Percentiles rank a stretch among this genome's conserved stretches.
Evolutionary conservation across 805 yeast species (phyloP).

Genomic region (Pichia paraexigua): DNA sequence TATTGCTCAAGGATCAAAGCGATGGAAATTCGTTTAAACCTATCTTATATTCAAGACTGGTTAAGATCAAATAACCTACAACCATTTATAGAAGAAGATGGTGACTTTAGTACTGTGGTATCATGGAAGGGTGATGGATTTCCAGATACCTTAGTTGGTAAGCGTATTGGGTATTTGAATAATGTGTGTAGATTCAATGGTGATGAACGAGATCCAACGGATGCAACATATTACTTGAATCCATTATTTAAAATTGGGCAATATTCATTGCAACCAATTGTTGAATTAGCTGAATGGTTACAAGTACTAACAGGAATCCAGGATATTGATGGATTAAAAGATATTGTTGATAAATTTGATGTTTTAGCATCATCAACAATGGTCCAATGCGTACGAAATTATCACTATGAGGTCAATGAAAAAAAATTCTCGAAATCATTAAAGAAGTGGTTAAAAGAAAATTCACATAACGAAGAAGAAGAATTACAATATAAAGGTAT

Average conservation of each 20-base stretch:
- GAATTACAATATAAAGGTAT: conserved; percentile 14
- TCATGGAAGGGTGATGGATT: conserved; percentile 17
- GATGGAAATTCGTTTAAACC: conserved; percentile 78
- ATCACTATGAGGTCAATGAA: conserved; percentile 81
- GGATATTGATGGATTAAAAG: conserved; percentile 47
- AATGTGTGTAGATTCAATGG: conserved; percentile 26
- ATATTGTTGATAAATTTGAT: conserved; percentile 45
- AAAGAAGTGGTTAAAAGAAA: conserved; percentile 34
- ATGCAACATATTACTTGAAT: conserved; percentile 54
- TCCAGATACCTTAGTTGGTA: conserved; percentile 27
- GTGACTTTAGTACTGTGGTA: conserved; percentile 16
- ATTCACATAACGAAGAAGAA: conserved; percentile 11
- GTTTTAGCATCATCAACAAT: conserved; percentile 62
- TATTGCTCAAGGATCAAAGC: conserved; percentile 77
- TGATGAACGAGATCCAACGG: conserved; percentile 33
- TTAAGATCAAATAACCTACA: conserved; percentile 57
- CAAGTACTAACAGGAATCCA: conserved; percentile 69
- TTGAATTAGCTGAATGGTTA: conserved; percentile 81
- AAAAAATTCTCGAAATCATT: conserved; percentile 50
- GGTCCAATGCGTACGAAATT: conserved; percentile 60
- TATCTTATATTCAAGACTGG: conserved; percentile 92
- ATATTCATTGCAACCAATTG: conserved; percentile 59
- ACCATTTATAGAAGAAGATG: conserved; percentile 29
- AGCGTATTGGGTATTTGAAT: conserved; percentile 16
- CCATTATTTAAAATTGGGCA: conserved; percentile 59